A percentile compares a stretch with the other conserved stretches of the same genome.
These are phyloP conservation scores for Aphanomyces invadans DNA, from an alignment of 352 stramenopile genomes.

Conservation along the genomic window DNA sequence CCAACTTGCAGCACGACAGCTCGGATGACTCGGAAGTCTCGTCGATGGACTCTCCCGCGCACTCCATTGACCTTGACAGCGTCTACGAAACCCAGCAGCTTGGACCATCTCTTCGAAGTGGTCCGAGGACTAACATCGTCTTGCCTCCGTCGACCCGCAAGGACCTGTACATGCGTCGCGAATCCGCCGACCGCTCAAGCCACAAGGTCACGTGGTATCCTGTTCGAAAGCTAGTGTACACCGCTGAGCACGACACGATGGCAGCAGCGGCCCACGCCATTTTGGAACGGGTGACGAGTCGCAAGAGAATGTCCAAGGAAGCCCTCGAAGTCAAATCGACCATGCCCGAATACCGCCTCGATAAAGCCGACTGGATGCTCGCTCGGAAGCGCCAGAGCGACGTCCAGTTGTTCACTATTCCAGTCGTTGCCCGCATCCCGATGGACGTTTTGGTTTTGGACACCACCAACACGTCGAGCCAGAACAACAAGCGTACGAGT, in stretches of 20 bases:
- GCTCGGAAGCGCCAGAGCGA: slow-evolving; percentile 50
- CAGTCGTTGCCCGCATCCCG: neutral
- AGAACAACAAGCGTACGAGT: slow-evolving; percentile 17
- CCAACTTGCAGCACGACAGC: too few species aligned
- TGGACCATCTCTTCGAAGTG: neutral
- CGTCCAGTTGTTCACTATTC: slow-evolving; percentile 43
- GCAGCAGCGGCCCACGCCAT: slow-evolving; percentile 37
- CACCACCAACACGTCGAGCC: slow-evolving; percentile 30
- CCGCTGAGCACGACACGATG: neutral
- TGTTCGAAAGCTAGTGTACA: neutral
- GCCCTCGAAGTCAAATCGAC: slow-evolving; percentile 78
- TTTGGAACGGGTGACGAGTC: slow-evolving; percentile 58
- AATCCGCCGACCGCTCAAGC: neutral
- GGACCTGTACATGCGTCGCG: neutral
- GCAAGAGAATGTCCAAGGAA: slow-evolving; percentile 57
- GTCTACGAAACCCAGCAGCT: neutral
- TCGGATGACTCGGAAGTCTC: neutral
- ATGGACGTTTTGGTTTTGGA: slow-evolving; percentile 6
- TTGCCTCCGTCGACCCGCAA: neutral
- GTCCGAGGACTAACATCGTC: too few species aligned
- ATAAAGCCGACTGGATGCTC: slow-evolving; percentile 81
- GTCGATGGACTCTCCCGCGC: neutral
- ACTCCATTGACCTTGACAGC: neutral
- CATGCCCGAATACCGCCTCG: slow-evolving; percentile 80
- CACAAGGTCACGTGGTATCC: neutral